These are phyloP conservation scores for Coemansia linderi DNA, from an alignment of 371 early-diverging fungal genomes.

Conservation along the genomic window DNA sequence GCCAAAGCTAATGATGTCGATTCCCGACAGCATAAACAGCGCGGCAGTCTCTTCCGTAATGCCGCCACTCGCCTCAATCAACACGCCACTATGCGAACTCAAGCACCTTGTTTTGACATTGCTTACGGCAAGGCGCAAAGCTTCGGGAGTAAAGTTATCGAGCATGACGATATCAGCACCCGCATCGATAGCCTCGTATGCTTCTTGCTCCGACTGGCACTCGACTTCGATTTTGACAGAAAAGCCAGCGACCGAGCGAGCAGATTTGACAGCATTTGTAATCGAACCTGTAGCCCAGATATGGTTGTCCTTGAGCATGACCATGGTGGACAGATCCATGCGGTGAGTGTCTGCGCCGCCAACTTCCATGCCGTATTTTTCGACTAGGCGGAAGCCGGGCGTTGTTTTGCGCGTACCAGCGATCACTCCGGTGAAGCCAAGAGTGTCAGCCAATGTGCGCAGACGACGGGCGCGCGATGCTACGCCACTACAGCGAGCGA, in stretches of 20 bases:
- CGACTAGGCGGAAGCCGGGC: slow-evolving; percentile 95
- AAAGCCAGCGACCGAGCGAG: slow-evolving; percentile 85
- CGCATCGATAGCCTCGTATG: slow-evolving; percentile 93
- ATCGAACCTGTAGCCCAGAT: slow-evolving; percentile 95
- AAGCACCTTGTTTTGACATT: slow-evolving; percentile 77
- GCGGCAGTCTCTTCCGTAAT: slow-evolving; percentile 86
- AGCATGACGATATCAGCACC: slow-evolving; percentile 98
- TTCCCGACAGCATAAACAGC: slow-evolving; percentile 79
- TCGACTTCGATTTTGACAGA: slow-evolving; percentile 96
- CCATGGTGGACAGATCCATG: slow-evolving; percentile 94
- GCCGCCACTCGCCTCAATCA: slow-evolving; percentile 95
- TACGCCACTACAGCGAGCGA: slow-evolving; percentile 93
- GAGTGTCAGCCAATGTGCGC: slow-evolving; percentile 65
- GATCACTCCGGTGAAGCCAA: slow-evolving; percentile 83
- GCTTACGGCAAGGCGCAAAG: slow-evolving; percentile 64
- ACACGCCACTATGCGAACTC: slow-evolving; percentile 62
- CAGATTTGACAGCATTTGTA: slow-evolving; percentile 80
- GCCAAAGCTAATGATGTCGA: slow-evolving; percentile 93
- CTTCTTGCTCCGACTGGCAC: slow-evolving; percentile 87
- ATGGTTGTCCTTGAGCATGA: slow-evolving; percentile 99
- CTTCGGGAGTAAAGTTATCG: slow-evolving; percentile 75
- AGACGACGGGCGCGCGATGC: slow-evolving; percentile 82
- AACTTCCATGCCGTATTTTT: slow-evolving; percentile 96
- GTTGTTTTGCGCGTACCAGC: slow-evolving; percentile 99
- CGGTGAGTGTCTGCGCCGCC: slow-evolving; percentile 97